phyloP scores from a whole-genome alignment of 1,284 basidiomycete genomes.

The Sporisorium iseilematis-ciliati region DNA sequence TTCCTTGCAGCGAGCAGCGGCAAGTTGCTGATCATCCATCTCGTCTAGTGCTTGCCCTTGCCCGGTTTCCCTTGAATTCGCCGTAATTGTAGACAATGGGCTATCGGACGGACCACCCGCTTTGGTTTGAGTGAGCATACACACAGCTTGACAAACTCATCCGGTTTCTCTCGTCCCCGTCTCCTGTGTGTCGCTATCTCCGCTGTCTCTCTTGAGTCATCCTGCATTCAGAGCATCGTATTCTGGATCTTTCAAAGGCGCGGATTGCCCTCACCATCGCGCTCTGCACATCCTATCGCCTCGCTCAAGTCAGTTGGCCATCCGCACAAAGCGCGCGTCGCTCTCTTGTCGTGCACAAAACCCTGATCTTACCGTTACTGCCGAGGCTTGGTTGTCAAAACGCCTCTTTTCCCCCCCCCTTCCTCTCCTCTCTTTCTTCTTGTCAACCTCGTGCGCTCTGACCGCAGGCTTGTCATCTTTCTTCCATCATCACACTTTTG shows the following conservation, averaged over 20 bases:
- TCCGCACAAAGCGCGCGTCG: neutral
- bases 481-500: slow-evolving; percentile 28
- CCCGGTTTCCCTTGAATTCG: neutral
- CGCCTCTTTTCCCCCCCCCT: neutral
- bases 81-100: neutral
- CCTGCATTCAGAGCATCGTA: slow-evolving; percentile 17
- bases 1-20: neutral
- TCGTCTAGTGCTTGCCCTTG: neutral
- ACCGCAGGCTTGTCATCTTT: slow-evolving; percentile 23
- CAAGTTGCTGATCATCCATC: slow-evolving; percentile 5
- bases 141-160: slow-evolving; percentile 5
- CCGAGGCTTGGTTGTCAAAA: too few species aligned
- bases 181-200: neutral
- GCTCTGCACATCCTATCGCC: slow-evolving; percentile 13
- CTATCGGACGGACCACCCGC: neutral
- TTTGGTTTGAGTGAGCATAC: neutral
- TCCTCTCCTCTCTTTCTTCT: slow-evolving; percentile 6
- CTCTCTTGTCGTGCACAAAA: neutral
- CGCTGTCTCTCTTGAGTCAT: slow-evolving; percentile 25
- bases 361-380: slow-evolving; percentile 8
- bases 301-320: neutral
- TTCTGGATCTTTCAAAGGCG: slow-evolving; percentile 4
- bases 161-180: slow-evolving; percentile 6
- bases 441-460: neutral
- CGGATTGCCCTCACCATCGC: slow-evolving; percentile 22